These are phyloP conservation scores for Chamaecrista fasciculata DNA, from an alignment of 306 rosid species.

Conservation along the genomic window DNA sequence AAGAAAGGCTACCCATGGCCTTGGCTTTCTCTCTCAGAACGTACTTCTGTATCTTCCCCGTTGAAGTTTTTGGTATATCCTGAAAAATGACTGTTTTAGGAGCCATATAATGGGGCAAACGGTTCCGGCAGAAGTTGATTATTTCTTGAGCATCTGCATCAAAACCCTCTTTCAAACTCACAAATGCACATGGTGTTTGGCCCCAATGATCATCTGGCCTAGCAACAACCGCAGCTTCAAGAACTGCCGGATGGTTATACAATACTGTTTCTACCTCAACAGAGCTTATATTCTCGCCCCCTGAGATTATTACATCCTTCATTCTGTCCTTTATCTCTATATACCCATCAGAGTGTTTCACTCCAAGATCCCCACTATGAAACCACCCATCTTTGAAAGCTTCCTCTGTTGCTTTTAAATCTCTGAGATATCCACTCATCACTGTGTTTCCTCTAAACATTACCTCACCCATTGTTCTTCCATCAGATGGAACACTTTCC, in stretches of 20 bases:
- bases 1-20: conserved; percentile 50
- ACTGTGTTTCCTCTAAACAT: conserved; percentile 88
- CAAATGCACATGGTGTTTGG: conserved; percentile 86
- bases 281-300: conserved; percentile 84
- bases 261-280: conserved; percentile 76
- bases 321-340: conserved; percentile 73
- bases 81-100: conserved; percentile 58
- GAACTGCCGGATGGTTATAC: conserved; percentile 64
- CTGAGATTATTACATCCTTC: conserved; percentile 78
- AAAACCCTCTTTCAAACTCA: conserved; percentile 57
- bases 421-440: conserved; percentile 80
- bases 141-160: conserved; percentile 43
- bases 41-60: conserved; percentile 77
- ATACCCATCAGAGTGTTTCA: conserved; percentile 70
- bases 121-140: conserved; percentile 51
- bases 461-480: conserved; percentile 71
- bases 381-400: conserved; percentile 84
- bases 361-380: conserved; percentile 78
- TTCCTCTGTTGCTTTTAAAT: conserved; percentile 64
- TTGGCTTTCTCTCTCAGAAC: conserved; percentile 64
- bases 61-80: conserved; percentile 72
- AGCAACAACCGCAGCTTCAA: conserved; percentile 81
- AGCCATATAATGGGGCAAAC: conserved; percentile 77
- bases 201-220: conserved; percentile 87
- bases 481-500: conserved; percentile 67